phyloP scores from a whole-genome alignment of 768 basidiomycete genomes.

The Rossbeevera mucosa region DNA sequence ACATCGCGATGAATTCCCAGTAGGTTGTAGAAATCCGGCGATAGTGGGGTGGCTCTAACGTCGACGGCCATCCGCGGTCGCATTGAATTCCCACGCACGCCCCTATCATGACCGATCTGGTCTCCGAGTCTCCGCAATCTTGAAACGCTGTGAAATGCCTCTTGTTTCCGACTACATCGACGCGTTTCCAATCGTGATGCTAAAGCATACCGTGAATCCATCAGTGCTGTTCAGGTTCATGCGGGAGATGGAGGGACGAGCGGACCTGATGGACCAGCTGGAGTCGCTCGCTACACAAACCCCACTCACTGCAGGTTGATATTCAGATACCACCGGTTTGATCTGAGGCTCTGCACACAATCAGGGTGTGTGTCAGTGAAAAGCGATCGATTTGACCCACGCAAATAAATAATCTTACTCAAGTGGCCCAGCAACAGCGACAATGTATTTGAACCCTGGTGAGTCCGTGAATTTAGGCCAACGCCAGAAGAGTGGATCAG shows the following conservation, averaged over 20 bases:
- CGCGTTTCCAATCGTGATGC: neutral
- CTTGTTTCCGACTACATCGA: neutral
- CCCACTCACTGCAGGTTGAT: neutral
- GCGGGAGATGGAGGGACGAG: neutral
- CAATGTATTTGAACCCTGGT: neutral
- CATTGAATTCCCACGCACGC: too few relatives aligned
- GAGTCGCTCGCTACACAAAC: neutral
- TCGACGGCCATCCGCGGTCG: neutral
- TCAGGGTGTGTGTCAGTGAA: neutral
- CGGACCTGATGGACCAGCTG: neutral
- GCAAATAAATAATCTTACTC: neutral
- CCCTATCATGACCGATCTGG: too few relatives aligned
- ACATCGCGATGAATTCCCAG: slow-evolving; percentile 51
- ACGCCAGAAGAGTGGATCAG: neutral
- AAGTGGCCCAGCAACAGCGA: neutral
- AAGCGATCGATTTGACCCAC: neutral
- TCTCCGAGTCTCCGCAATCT: too few relatives aligned
- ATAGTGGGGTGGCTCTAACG: too few relatives aligned
- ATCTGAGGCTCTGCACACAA: neutral
- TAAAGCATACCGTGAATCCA: neutral
- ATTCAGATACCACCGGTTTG: neutral
- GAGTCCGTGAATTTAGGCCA: neutral
- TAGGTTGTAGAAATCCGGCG: slow-evolving; percentile 54
- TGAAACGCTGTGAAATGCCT: too few relatives aligned
- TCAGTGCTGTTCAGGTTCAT: neutral